These are phyloP conservation scores for Linanthus parryae DNA, from an alignment of 148 eudicot species.

Conservation along the genomic window DNA sequence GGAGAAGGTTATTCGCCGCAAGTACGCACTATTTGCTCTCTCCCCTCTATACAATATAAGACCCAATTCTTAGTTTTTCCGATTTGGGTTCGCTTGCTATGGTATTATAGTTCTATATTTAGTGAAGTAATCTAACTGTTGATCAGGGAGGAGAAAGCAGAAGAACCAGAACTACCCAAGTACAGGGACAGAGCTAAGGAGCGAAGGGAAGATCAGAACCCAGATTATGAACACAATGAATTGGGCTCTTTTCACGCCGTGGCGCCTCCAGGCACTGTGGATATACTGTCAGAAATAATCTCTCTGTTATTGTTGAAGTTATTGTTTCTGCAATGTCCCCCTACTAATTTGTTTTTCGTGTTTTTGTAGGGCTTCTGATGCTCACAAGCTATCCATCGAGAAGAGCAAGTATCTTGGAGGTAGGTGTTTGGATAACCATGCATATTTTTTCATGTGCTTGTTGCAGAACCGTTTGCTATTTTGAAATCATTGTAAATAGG, in stretches of 20 bases:
- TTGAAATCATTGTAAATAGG: neutral
- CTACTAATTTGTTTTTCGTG: slow-evolving; percentile 22
- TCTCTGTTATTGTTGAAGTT: no score
- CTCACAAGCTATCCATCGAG: slow-evolving; percentile 88
- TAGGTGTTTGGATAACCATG: slow-evolving; percentile 15
- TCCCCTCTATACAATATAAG: neutral
- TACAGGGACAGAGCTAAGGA: slow-evolving; percentile 96
- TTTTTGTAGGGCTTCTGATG: slow-evolving; percentile 70
- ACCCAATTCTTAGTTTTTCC: neutral
- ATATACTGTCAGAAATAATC: slow-evolving; percentile 45
- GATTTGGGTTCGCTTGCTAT: neutral
- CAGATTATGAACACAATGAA: slow-evolving; percentile 83
- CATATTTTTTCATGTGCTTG: neutral
- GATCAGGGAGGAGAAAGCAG: slow-evolving; percentile 78
- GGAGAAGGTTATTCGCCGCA: slow-evolving; percentile 37
- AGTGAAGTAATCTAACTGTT: neutral
- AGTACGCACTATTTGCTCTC: slow-evolving; percentile 16
- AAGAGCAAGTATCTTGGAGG: slow-evolving; percentile 99
- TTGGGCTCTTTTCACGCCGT: slow-evolving; percentile 89
- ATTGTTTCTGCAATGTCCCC: neutral
- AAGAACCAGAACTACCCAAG: slow-evolving; percentile 68
- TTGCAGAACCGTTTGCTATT: neutral
- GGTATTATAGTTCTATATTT: neutral
- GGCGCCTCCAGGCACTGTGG: slow-evolving; percentile 88
- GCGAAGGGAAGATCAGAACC: slow-evolving; percentile 93